Base-by-base conservation (phyloP, 805 yeast species). In the Cyberlindnera misumaiensis region DNA sequence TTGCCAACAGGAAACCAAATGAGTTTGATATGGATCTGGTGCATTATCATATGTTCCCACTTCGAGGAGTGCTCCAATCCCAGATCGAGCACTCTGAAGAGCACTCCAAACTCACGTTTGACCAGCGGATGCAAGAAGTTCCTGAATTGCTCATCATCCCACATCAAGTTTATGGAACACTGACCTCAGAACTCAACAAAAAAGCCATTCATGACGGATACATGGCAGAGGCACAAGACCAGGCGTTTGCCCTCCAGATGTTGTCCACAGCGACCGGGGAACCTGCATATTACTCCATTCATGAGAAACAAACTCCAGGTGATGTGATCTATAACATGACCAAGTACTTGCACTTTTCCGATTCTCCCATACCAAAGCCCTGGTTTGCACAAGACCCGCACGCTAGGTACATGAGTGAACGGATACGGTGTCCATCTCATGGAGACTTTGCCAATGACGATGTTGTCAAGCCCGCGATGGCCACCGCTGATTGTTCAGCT, bases 351-450 rank as follows among this genome's bases (percentile, higher is more conserved):
- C 88, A 81, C 53, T 81, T 74, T 54, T 73, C 82, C 3, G 88
- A 81, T 51, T 67, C 70, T 27, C 87, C 87, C 5, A 56, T 79
- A 5, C 75, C 79, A 0, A 80, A 81, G 50, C 87, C 86, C 4
- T 80, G 87, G 87, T 53, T 42, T 34, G 16, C 39, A 12, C 46
- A 47, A 16, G 32, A 40, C 11, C 40, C 32, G 1, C 13, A 38
- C 0, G 35, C 26, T 2, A 35, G 34, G 1, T 52, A 50, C 30
- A 49, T 47, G 53, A 27, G 24, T 1, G 24, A 4, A 2, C 38
- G 53, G 33, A 36, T 40, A 0, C 34, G 57, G 10, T 53, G 57
- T 37, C 38, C 41, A 15, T 6, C 31, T 5, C 46, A 44, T 33
- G 39, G 36, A 9, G 53, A 47, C 16, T 48, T 43, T 26, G 24